Evolutionary conservation across 2,329 filamentous ascomycete genomes (phyloP).

Genomic region (Parafenestella ontariensis): DNA sequence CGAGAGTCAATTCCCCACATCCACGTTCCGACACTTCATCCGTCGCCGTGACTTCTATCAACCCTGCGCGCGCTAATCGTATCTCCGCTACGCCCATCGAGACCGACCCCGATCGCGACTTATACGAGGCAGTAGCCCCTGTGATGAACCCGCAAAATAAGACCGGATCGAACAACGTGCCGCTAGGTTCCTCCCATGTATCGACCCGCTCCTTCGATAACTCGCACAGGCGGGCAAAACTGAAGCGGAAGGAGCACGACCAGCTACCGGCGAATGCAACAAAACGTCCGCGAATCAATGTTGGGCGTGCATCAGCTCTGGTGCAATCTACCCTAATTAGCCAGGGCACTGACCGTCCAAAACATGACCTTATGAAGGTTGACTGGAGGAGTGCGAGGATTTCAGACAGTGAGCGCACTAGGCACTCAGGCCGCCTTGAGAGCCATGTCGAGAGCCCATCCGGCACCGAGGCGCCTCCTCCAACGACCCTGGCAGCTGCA

Average conservation of each 20-base stretch:
- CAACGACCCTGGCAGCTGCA: background rate
- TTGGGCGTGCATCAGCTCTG: slow-evolving; percentile 11
- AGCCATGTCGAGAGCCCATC: background rate
- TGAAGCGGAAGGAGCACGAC: slow-evolving; percentile 5
- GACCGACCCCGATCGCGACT: slow-evolving; percentile 19
- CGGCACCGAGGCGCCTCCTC: background rate
- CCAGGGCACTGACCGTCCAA: background rate
- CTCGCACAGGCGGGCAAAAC: background rate
- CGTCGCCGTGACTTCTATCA: slow-evolving; percentile 6
- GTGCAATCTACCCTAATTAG: slow-evolving; percentile 7
- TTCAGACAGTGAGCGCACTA: background rate
- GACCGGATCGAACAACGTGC: slow-evolving; percentile 25
- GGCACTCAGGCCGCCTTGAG: background rate
- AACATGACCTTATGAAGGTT: background rate
- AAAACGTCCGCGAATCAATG: slow-evolving; percentile 22
- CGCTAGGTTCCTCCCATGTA: slow-evolving; percentile 11
- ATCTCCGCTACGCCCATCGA: slow-evolving; percentile 13
- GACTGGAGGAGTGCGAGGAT: background rate
- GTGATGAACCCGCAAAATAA: slow-evolving; percentile 5
- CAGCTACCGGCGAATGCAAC: background rate
- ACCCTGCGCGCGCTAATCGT: slow-evolving; percentile 20
- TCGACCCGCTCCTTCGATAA: background rate
- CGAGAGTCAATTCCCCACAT: background rate
- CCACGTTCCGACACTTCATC: background rate
- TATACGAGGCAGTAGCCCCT: slow-evolving; percentile 17